Conservation (phyloP, 2,329 filamentous ascomycete species). For the Penicillium sp. region DNA sequence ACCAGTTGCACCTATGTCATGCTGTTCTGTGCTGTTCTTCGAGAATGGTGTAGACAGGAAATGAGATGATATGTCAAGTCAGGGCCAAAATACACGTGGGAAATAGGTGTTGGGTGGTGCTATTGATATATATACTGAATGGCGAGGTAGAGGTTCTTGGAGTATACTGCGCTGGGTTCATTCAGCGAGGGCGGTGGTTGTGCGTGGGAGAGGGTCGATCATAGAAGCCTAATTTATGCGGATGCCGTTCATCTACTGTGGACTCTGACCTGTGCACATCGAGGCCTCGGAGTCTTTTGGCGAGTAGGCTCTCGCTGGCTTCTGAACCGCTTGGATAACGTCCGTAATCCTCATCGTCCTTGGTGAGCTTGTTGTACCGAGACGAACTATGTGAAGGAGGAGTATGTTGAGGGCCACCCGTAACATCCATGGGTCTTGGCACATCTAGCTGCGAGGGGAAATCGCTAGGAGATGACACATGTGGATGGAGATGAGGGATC, state of each 20-base stretch:
- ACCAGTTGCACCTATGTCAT: slow-evolving; percentile 6
- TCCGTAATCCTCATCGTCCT: slow-evolving; percentile 64
- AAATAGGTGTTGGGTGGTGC: not conserved
- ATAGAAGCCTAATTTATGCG: not conserved
- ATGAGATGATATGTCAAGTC: not conserved
- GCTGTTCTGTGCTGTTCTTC: not conserved
- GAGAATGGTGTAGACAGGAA: not conserved
- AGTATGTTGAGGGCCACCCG: slow-evolving; percentile 22
- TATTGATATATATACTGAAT: slow-evolving; percentile 1
- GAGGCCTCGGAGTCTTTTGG: slow-evolving; percentile 65
- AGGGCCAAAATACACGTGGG: slow-evolving; percentile 3
- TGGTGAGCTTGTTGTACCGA: slow-evolving; percentile 67
- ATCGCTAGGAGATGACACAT: slow-evolving; percentile 15
- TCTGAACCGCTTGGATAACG: slow-evolving; percentile 51
- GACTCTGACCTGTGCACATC: slow-evolving; percentile 47
- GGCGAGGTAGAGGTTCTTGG: not conserved
- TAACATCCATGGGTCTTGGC: slow-evolving; percentile 10
- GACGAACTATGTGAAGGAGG: slow-evolving; percentile 34
- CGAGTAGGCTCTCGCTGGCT: slow-evolving; percentile 66
- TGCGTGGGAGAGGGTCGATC: not conserved
- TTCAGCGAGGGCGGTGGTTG: not conserved
- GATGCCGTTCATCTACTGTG: slow-evolving; percentile 14
- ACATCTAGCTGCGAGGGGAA: slow-evolving; percentile 14
- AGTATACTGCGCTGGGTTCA: not conserved
- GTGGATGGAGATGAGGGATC: slow-evolving; percentile 9